Evolutionary conservation across 345 rosid genomes (phyloP).

Genomic region (Microthlaspi erraticum): DNA sequence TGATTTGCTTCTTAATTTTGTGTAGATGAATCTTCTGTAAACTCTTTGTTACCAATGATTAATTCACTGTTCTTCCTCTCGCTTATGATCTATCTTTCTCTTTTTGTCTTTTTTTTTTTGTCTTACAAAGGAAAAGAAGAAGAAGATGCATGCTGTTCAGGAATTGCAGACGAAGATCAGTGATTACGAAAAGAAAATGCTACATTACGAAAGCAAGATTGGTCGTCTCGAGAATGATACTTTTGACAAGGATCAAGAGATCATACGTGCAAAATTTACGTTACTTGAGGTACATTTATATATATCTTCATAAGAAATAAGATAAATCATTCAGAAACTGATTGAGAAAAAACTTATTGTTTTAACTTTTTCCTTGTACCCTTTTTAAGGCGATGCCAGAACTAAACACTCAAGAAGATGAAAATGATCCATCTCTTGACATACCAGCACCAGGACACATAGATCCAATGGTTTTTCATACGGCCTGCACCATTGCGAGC

Average conservation of each 20-base stretch:
- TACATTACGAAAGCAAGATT: not conserved
- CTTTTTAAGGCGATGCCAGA: slow-evolving; percentile 6
- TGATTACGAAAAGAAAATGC: not conserved
- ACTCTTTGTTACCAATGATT: too few species aligned
- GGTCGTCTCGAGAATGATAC: not conserved
- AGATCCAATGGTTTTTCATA: not conserved
- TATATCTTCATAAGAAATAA: not conserved
- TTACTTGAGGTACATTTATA: not conserved
- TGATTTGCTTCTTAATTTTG: too few species aligned
- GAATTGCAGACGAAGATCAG: not conserved
- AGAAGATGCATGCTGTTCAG: not conserved
- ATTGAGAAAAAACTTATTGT: too few species aligned
- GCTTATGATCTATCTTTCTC: too few species aligned
- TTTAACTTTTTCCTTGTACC: not conserved
- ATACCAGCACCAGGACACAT: not conserved
- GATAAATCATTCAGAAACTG: not conserved
- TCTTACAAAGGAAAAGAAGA: not conserved
- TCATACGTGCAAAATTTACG: slow-evolving; percentile 4
- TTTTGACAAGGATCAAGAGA: slow-evolving; percentile 10
- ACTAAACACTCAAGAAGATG: not conserved
- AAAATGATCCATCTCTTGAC: not conserved
- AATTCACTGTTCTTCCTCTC: too few species aligned
- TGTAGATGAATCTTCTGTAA: too few species aligned
- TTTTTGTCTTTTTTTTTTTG: too few species aligned
- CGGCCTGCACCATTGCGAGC: not conserved